Base-by-base conservation (phyloP, 768 basidiomycete species). In the Myochromella boudieri region DNA sequence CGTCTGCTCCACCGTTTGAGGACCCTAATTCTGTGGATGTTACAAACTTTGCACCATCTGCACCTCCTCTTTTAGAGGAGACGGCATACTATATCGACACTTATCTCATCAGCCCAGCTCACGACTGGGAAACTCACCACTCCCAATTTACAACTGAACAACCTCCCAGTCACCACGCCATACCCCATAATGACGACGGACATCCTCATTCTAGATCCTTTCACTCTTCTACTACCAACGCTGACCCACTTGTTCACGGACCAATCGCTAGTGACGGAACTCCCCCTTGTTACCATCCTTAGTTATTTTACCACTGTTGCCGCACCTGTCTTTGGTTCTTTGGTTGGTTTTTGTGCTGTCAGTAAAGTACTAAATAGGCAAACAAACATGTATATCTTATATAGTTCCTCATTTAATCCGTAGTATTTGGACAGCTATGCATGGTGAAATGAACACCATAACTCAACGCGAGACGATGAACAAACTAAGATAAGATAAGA, bases 1-100 rank as follows among this genome's bases (percentile, higher is more conserved):
- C 74, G 9, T 72, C 71, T 41, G 74, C 70, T 15, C 74, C 77
- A 37, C 72, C 74, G 4, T 77, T 78, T 48, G 77, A 74, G 48
- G 74, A 66, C 50, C 53, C 51, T 17, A 60, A 71, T 21, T 67
- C 70, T 28, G 60, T 65, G 11, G 45, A 66, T 11, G 56, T 62
- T 34, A 53, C 55, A 46, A 46, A 46, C 26, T 51, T 73, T 24
- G 55, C 68, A 15, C 75, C 81, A n/a, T 81, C 80, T 42, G 79
- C 79, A 15, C 58, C 58, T 42, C 55, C 58, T 31, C 58, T 59
- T n/a, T 37, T 42, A 18, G 24, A 33, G 21, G 48, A 50, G 33
- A 32, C 37, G 26, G 28, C 50, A 28, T 53, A 46, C 44, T 46
- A 46, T 43, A 17, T 37, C 24, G 52, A 54, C 25, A 22, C 46